Evolutionary conservation across 192 early-diverging fungal genomes (phyloP).

Genomic region (Dimargaris xerosporica): DNA sequence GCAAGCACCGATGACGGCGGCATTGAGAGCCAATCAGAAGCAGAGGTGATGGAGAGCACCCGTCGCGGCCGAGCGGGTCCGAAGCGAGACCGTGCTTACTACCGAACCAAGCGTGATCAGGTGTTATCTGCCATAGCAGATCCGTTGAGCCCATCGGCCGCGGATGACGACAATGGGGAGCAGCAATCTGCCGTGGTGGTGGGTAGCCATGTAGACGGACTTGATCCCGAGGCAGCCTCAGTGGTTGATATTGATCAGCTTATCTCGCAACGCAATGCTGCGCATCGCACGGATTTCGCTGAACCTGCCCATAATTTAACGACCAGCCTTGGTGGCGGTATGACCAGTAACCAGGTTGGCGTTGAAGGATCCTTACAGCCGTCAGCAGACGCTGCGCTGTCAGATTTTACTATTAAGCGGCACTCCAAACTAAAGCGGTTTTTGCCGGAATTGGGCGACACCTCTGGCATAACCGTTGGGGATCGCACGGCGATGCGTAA

Average conservation of each 20-base stretch:
- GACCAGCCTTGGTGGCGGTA: background rate
- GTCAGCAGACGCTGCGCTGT: background rate
- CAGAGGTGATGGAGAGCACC: background rate
- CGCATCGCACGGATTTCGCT: background rate
- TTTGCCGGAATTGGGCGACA: background rate
- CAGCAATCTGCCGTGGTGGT: no score
- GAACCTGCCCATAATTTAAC: background rate
- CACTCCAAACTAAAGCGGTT: conserved; percentile 5
- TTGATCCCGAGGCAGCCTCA: background rate
- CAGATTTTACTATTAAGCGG: background rate
- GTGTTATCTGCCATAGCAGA: no score
- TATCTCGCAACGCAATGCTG: background rate
- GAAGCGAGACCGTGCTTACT: background rate
- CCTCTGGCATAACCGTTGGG: no score
- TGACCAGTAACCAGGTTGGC: background rate
- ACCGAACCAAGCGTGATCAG: background rate
- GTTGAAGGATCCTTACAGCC: background rate
- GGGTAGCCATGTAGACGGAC: background rate
- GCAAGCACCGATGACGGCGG: no score
- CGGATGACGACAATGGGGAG: no score
- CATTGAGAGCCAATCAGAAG: background rate
- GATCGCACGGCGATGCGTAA: no score
- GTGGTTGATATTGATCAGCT: background rate
- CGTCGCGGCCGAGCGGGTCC: background rate
- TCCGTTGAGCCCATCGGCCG: no score